Base-by-base conservation (phyloP, 2,329 filamentous ascomycete species). In the Ophiostoma sp. region DNA sequence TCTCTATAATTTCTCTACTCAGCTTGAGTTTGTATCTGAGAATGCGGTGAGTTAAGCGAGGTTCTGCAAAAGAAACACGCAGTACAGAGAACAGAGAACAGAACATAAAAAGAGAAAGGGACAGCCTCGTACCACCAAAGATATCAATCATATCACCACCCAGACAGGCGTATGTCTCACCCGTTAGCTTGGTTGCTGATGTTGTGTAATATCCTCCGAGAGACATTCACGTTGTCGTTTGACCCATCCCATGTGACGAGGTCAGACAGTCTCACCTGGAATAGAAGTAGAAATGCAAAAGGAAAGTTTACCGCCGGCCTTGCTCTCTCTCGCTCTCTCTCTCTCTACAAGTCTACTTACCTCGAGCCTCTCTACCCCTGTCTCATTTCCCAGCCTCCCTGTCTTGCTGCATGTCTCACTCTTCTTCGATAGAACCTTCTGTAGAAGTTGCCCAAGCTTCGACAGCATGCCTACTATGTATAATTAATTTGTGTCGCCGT, bases 351-450 rank as follows among this genome's bases (percentile, higher is more conserved):
- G 27, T 1, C 27, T 31, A 31, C 27, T 31, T 3, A 31, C 27
- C 27, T 31, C 27, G 27, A n/a, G 44, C 17, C 20, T n/a, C 5
- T 20, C 39, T 7, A 48, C 44, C 44, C 44, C 23, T 57, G 52
- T 27, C 27, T 62, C 57, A 62, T 62, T 62, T 62, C 57, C 57
- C 57, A 33, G 27, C 57, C 57, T 62, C 27, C 57, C 27, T 62
- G 57, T 17, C 27, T 17, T 17, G 15, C 57, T 62, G 57, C 27
- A 15, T 62, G 57, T 62, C 27, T 62, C 52, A 57, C 23, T 27
- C n/a, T 7, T 54, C 48, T 54, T 54, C 15, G 20, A 54, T 27
- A 54, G 48, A 54, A 54, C 11, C 20, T 54, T 54, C n/a, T 23
- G n/a, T 54, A 54, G 11, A 27, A 5, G 1, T 54, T 54, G 7